These are phyloP conservation scores for Catunica adiposa DNA, from an alignment of 2,329 filamentous ascomycete genomes.

Conservation along the genomic window DNA sequence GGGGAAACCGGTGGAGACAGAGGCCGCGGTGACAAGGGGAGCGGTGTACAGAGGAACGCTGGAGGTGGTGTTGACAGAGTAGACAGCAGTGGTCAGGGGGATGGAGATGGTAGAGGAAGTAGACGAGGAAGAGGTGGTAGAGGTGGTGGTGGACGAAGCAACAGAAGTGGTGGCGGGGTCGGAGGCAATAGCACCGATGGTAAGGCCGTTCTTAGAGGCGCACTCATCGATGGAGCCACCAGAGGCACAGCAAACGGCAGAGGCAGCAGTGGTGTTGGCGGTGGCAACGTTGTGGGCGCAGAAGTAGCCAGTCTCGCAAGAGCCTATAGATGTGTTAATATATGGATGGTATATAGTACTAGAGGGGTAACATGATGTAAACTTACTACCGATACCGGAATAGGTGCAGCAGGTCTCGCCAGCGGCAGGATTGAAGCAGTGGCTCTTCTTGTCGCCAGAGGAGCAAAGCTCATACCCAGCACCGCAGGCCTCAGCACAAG, in stretches of 20 bases:
- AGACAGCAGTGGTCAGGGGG: conserved; percentile 9
- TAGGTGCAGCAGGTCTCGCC: conserved; percentile 39
- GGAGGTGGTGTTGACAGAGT: conserved; percentile 9
- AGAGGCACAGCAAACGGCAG: conserved; percentile 46
- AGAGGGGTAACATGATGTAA: background rate
- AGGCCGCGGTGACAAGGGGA: background rate
- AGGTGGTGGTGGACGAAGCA: conserved; percentile 19
- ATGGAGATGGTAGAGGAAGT: conserved; percentile 15
- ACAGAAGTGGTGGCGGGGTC: conserved; percentile 21
- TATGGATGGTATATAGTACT: background rate
- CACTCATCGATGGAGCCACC: conserved; percentile 36
- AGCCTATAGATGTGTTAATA: conserved; percentile 28
- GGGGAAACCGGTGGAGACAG: conserved; percentile 5
- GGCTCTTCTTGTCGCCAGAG: conserved; percentile 31
- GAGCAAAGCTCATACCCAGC: conserved; percentile 32
- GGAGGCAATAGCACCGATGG: conserved; percentile 27
- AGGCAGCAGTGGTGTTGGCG: conserved; percentile 16
- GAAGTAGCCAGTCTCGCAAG: conserved; percentile 45
- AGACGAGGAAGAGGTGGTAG: too few species aligned
- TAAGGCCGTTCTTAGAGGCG: conserved; percentile 34
- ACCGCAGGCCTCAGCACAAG: conserved; percentile 40
- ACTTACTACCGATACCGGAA: conserved; percentile 39
- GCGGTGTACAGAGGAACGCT: conserved; percentile 7
- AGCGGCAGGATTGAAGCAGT: conserved; percentile 39
- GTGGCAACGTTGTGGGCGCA: conserved; percentile 37